These are phyloP conservation scores for Iodosphaeria phyllophila DNA, from an alignment of 2,329 filamentous ascomycete species.

Conservation along the genomic window DNA sequence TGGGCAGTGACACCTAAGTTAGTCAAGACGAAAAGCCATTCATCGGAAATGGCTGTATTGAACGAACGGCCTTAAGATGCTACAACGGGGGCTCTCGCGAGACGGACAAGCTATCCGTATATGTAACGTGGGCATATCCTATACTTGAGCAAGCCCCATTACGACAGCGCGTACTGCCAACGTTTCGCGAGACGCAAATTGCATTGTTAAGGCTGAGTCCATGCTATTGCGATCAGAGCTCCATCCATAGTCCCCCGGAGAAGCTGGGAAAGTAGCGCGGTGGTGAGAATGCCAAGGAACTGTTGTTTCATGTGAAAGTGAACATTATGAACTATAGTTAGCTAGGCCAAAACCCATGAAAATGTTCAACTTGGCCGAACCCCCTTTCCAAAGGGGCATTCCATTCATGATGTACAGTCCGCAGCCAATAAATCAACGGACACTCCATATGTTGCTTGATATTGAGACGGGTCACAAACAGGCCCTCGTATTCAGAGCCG, in stretches of 20 bases:
- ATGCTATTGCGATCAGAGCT: slow-evolving; percentile 50
- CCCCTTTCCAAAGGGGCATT: slow-evolving; percentile 71
- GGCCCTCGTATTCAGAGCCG: slow-evolving; percentile 64
- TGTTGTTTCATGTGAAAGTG: no score
- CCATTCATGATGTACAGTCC: slow-evolving; percentile 58
- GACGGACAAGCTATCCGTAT: slow-evolving; percentile 70
- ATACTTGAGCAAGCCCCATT: slow-evolving; percentile 49
- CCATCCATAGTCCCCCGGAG: slow-evolving; percentile 35
- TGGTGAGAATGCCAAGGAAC: slow-evolving; percentile 8
- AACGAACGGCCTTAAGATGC: slow-evolving; percentile 47
- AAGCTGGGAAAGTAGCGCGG: slow-evolving; percentile 9
- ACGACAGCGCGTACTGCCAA: slow-evolving; percentile 68
- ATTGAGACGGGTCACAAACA: slow-evolving; percentile 44
- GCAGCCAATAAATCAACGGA: slow-evolving; percentile 66
- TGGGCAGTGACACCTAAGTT: slow-evolving; percentile 72
- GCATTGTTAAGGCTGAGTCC: slow-evolving; percentile 54
- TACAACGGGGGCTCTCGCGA: slow-evolving; percentile 54
- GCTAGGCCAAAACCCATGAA: no score
- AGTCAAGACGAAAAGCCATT: slow-evolving; percentile 50
- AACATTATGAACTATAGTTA: slow-evolving; percentile 20
- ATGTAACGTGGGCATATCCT: slow-evolving; percentile 82
- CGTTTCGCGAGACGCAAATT: slow-evolving; percentile 52
- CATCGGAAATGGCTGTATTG: slow-evolving; percentile 58
- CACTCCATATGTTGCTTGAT: slow-evolving; percentile 70
- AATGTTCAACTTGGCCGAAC: slow-evolving; percentile 48